Conservation (phyloP, 257 asterid genomes). For the Solanum habrochaites region DNA sequence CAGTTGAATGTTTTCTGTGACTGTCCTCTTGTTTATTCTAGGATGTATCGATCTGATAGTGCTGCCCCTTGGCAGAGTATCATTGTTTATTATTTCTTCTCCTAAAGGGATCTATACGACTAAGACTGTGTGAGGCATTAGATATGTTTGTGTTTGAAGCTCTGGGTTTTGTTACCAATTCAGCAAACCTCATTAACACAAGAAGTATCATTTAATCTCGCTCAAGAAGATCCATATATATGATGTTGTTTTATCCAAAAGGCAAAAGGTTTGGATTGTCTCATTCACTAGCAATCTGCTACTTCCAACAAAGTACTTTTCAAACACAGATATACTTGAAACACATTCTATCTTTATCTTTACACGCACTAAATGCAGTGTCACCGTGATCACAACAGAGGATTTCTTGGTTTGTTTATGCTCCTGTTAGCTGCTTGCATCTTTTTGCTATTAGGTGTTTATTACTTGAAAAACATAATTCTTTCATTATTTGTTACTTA, state of each 20-base stretch:
- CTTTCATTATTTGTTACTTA: background rate
- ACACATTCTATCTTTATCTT: background rate
- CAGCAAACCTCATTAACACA: background rate
- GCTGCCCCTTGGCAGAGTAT: background rate
- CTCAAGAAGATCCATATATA: background rate
- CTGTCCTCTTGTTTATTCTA: background rate
- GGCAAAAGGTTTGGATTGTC: background rate
- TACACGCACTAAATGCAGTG: background rate
- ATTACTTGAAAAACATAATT: background rate
- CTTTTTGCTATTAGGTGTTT: background rate
- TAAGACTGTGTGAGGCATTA: background rate
- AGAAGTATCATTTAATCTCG: background rate
- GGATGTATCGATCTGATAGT: background rate
- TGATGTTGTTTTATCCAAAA: background rate
- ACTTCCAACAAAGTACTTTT: background rate
- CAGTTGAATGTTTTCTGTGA: background rate
- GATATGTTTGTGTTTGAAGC: background rate
- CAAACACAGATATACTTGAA: background rate
- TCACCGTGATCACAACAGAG: background rate
- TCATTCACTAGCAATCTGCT: background rate
- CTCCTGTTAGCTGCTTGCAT: background rate
- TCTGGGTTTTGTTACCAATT: background rate
- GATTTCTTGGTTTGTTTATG: background rate
- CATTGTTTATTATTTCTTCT: background rate
- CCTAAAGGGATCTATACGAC: background rate